Base-by-base conservation (phyloP, 495 filamentous ascomycete species). In the Talaromyces stipitatus region DNA sequence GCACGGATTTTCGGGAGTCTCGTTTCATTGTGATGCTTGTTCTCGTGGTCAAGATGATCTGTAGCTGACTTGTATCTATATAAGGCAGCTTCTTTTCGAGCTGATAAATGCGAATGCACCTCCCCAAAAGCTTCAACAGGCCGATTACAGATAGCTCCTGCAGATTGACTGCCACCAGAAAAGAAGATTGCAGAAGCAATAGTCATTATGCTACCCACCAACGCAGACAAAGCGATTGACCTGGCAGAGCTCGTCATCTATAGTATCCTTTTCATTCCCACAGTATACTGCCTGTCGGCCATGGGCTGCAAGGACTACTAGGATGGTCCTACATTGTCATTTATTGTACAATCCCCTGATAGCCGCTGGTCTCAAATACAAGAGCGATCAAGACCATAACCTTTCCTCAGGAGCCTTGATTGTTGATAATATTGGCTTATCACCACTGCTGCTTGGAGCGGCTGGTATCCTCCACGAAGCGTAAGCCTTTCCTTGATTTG, bases 381-480 rank as follows among this genome's bases (percentile, higher is more conserved):
- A 64, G 18, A 57, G 59, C 28, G n/a, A 63, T n/a, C 61, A 55
- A 9, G 9, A 27, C 18, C 36, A 28, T 18, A 26, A 38, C 16
- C 22, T 60, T 6, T 66, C 57, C 22, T 41, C 62, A 7, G 63
- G 62, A 10, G 72, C 71, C 5, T 58, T 64, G 22, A 61, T 76
- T 10, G 64, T 78, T 12, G 63, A 65, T 1, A 72, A 68, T 32
- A 68, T 78, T 38, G 76, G 76, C 4, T 56, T 77, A 4, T 74
- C 72, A 1, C 74, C 76, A 14, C 61, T 78, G 6, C 62, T 78
- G n/a, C 64, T 76, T 18, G 68, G 66, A 1, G 47, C 58, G 4
- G 62, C 61, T 59, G 70, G 72, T 1, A 55, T 76, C 28, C 61
- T 77, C 0, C 70, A 73, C 46, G 73, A 77, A 61, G 64, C 71